Conservation (phyloP, 202 grass and related monocot species). For the Musa balbisiana region DNA sequence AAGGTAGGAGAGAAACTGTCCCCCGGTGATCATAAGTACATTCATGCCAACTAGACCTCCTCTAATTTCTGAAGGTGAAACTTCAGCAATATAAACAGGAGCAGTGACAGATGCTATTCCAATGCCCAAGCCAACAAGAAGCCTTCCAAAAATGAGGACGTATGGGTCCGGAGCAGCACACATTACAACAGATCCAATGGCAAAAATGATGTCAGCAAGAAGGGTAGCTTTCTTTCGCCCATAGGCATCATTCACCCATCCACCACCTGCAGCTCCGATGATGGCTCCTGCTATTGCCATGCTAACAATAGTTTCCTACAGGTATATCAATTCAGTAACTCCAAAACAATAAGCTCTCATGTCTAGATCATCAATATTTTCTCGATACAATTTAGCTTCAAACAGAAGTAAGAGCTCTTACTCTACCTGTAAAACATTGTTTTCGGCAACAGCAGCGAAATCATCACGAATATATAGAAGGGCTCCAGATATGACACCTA, state of each 20-base stretch:
- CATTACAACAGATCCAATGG: slow-evolving; percentile 75
- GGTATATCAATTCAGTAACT: slow-evolving; percentile 7
- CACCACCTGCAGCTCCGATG: slow-evolving; percentile 67
- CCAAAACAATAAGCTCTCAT: background rate
- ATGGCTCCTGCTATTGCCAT: slow-evolving; percentile 92
- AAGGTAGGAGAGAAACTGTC: slow-evolving; percentile 92
- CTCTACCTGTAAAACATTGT: slow-evolving; percentile 72
- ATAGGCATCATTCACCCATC: slow-evolving; percentile 85
- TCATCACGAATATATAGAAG: slow-evolving; percentile 91
- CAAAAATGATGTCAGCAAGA: slow-evolving; percentile 74
- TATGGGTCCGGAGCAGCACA: slow-evolving; percentile 57
- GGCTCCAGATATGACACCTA: slow-evolving; percentile 94
- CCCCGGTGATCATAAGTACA: slow-evolving; percentile 94
- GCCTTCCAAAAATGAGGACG: slow-evolving; percentile 69
- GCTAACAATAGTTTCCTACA: slow-evolving; percentile 95
- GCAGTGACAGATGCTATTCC: slow-evolving; percentile 84
- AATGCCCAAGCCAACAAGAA: slow-evolving; percentile 75
- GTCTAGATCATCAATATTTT: background rate
- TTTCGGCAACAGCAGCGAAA: slow-evolving; percentile 57
- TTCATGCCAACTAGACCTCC: slow-evolving; percentile 78
- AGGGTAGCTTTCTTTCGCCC: slow-evolving; percentile 82
- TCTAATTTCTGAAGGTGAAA: slow-evolving; percentile 84
- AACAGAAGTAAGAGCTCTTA: background rate
- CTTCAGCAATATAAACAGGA: slow-evolving; percentile 90
- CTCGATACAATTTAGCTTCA: background rate